Percentiles rank a stretch among this genome's conserved stretches.
phyloP scores from a whole-genome alignment of 805 yeast species.

The Wickerhamiella hasegawae region DNA sequence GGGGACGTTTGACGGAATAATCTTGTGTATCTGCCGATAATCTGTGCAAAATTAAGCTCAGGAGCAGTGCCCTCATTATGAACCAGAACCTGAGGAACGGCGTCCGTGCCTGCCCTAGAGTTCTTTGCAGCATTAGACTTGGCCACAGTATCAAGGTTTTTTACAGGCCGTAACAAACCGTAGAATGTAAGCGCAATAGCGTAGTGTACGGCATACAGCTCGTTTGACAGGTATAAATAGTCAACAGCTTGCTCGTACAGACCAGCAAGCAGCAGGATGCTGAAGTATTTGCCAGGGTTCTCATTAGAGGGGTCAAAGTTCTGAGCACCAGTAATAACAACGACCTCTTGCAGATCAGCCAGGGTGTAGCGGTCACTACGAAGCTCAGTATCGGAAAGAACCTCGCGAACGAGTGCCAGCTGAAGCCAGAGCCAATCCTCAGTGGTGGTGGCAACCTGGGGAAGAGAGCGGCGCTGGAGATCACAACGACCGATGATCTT shows the following conservation, averaged over 20 bases:
- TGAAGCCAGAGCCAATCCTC: constrained; percentile 98
- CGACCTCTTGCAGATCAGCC: constrained; percentile 53
- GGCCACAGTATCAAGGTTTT: constrained; percentile 14
- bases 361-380: constrained; percentile 56
- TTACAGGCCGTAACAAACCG: constrained; percentile 41
- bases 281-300: constrained; percentile 56
- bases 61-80: neutral
- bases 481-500: constrained; percentile 85
- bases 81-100: neutral
- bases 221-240: constrained; percentile 44
- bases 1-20: constrained; percentile 78
- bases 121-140: constrained; percentile 18
- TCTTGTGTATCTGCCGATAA: constrained; percentile 67
- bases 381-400: constrained; percentile 24
- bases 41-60: constrained; percentile 34
- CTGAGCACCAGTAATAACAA: constrained; percentile 55
- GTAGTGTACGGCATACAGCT: constrained; percentile 78
- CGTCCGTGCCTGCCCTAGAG: neutral
- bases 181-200: constrained; percentile 67
- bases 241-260: constrained; percentile 67
- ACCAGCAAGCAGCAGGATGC: constrained; percentile 58
- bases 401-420: constrained; percentile 55
- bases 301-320: constrained; percentile 36
- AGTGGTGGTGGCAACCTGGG: constrained; percentile 56
- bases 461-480: constrained; percentile 43